Conservation (phyloP, 2,329 filamentous ascomycete genomes). For the Zymoseptoria tritici region DNA sequence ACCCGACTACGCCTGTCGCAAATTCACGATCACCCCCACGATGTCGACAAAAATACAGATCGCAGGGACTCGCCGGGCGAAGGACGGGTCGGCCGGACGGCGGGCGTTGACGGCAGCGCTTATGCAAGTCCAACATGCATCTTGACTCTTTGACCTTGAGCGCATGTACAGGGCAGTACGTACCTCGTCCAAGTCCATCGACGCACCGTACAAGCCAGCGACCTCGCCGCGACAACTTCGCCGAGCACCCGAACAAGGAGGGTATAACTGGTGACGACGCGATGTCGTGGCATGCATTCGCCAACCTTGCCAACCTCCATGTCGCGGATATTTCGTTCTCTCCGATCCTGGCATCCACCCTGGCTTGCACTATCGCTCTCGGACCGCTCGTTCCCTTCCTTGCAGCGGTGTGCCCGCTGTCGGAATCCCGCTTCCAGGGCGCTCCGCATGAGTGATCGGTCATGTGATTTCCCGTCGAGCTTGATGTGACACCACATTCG, state of each 20-base stretch:
- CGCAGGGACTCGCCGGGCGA: not conserved
- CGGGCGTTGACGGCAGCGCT: not conserved
- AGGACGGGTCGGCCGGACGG: not conserved
- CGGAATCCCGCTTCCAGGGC: not conserved
- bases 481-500: not conserved
- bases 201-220: not conserved
- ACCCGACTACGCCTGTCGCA: not conserved
- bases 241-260: not conserved
- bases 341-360: not conserved
- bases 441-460: not conserved
- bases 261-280: not conserved
- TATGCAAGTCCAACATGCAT: not conserved
- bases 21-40: not conserved
- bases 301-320: not conserved
- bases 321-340: not conserved
- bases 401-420: not conserved
- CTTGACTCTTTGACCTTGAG: not conserved
- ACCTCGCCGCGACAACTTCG: not conserved
- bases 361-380: not conserved
- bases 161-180: not conserved
- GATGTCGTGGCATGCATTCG: not conserved
- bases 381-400: not conserved
- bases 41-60: not conserved
- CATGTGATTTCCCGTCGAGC: not conserved
- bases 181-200: not conserved